These are phyloP conservation scores for Fusarium floridanum DNA, from an alignment of 2,329 filamentous ascomycete species.

Conservation along the genomic window DNA sequence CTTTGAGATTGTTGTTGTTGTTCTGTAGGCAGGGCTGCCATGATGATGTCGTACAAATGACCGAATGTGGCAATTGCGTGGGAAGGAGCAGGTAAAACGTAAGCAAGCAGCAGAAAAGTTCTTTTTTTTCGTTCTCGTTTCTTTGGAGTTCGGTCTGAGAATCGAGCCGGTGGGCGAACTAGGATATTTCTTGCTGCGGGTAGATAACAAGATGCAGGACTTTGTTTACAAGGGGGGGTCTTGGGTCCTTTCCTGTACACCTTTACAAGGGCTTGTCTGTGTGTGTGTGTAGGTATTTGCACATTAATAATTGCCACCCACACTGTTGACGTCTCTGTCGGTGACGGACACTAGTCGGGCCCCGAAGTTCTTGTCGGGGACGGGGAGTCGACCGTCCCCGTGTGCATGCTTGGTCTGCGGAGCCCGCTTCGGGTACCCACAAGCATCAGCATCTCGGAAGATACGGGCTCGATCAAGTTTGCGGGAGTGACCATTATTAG, in stretches of 20 bases:
- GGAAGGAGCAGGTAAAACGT: slow-evolving; percentile 1
- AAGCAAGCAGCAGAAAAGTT: neutral
- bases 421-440: slow-evolving; percentile 11
- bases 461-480: slow-evolving; percentile 16
- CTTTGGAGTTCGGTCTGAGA: slow-evolving; percentile 2
- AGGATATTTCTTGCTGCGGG: slow-evolving; percentile 30
- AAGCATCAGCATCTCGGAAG: slow-evolving; percentile 11
- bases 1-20: slow-evolving; percentile 1
- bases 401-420: slow-evolving; percentile 8
- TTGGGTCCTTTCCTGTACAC: neutral
- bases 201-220: neutral
- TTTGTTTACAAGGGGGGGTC: neutral
- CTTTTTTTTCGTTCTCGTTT: neutral
- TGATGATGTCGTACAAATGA: slow-evolving; percentile 10
- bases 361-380: slow-evolving; percentile 29
- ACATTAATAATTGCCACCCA: slow-evolving; percentile 2
- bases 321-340: neutral
- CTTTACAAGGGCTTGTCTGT: neutral
- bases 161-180: slow-evolving; percentile 12
- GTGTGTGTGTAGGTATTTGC: neutral
- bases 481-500: slow-evolving; percentile 26
- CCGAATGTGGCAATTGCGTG: neutral
- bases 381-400: slow-evolving; percentile 34
- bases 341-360: slow-evolving; percentile 17
- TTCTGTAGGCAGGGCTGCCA: slow-evolving; percentile 21